Percentiles rank a stretch among this genome's conserved stretches.
These are phyloP conservation scores for Bassia scoparia DNA, from an alignment of 148 eudicot species.

Conservation along the genomic window DNA sequence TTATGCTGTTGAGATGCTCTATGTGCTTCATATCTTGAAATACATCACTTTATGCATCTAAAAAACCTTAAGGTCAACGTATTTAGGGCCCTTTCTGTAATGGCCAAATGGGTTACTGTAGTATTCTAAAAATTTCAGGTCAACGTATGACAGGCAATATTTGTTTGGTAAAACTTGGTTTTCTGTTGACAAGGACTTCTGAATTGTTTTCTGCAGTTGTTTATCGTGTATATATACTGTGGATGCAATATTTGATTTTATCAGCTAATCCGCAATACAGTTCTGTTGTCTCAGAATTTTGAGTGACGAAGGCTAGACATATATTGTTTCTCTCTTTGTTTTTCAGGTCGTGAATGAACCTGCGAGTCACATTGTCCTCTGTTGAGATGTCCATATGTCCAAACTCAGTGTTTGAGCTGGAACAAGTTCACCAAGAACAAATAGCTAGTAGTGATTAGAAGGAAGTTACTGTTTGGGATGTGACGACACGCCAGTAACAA, in stretches of 20 bases:
- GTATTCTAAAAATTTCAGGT: too few species aligned
- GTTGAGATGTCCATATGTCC: constrained; percentile 65
- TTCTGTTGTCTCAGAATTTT: not conserved
- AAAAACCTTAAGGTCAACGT: not conserved
- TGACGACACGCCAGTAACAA: constrained; percentile 57
- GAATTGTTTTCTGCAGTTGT: not conserved
- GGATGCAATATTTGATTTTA: not conserved
- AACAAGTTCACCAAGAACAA: constrained; percentile 67
- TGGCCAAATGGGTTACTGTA: too few species aligned
- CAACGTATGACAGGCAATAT: too few species aligned
- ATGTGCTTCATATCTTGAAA: too few species aligned
- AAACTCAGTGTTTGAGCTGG: constrained; percentile 80
- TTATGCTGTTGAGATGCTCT: not conserved
- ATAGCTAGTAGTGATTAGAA: constrained; percentile 77
- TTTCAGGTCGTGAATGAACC: constrained; percentile 74
- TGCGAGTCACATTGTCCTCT: constrained; percentile 62
- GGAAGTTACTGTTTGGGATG: constrained; percentile 79
- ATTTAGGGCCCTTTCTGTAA: too few species aligned
- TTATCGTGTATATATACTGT: not conserved
- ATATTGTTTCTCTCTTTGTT: not conserved
- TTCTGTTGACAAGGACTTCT: not conserved
- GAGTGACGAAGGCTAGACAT: not conserved
- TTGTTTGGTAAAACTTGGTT: too few species aligned
- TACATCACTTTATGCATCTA: not conserved
- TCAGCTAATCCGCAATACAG: not conserved